Evolutionary conservation across 768 basidiomycete genomes (phyloP), one percentile per base, ranked within the genome.

Genomic region (Trametes maxima): DNA sequence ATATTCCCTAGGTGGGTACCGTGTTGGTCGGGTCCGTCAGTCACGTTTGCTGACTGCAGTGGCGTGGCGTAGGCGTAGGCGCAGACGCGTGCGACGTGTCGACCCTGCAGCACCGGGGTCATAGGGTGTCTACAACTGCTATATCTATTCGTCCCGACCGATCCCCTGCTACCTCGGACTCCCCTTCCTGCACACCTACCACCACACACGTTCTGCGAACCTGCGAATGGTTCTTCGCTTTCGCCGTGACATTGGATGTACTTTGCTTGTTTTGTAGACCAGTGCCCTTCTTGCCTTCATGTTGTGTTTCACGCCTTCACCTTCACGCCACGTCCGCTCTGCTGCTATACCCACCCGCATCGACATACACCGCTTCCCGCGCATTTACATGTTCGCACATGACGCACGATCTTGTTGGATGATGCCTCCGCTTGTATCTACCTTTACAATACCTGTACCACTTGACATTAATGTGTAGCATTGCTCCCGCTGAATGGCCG

Each of bases 1-100:
- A 72, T 93, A 72, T 90, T 93, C 74, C 92, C 92, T 45, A 83
- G 90, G 89, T 90, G 57, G 40, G 85, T 80, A 16, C 17, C 17
- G 47, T n/a, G 36, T 12, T 16, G 46, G 12, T 28, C 8, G 25
- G 2, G n/a, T 21, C 14, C 5, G 11, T 4, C 16, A 22, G 16
- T 2, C n/a, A 24, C 37, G 36, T 22, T 19, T 33, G 36, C 45
- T 47, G 44, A 60, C 25, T 10, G n/a, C n/a, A 13, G 5, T 6
- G 55, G 19, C n/a, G 4, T 5, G 4, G 17, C 46, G 6, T 24
- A 64, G 62, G 35, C 53, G 62, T 6, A 59, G 62, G 19, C 52
- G 62, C 5, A 48, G 62, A 59, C 62, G 62, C 28, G 36, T 43
- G 3, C 57, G 62, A 2, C 57, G 57, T 28, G 44, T 50, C 8